These are phyloP conservation scores for Clathrus columnatus DNA, from an alignment of 768 basidiomycete genomes.

Conservation along the genomic window DNA sequence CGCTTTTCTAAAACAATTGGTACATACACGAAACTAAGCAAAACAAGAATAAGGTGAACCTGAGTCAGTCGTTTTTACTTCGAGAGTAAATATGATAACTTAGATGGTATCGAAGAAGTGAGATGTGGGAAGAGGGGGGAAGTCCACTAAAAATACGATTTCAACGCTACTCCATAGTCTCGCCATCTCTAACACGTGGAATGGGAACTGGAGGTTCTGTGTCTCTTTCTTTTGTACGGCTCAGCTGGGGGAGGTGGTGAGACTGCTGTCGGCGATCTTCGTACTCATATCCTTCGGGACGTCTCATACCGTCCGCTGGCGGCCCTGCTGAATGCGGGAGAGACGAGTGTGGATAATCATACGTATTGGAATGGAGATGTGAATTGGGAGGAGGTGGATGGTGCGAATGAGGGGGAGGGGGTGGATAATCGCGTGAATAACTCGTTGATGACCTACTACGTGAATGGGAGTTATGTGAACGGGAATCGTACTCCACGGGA, in stretches of 20 bases:
- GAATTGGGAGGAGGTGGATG: not conserved
- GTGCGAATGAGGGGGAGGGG: not conserved
- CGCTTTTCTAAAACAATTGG: no score
- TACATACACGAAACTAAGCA: no score
- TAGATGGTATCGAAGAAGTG: not conserved
- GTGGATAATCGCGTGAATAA: not conserved
- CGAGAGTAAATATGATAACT: not conserved
- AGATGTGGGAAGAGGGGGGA: not conserved
- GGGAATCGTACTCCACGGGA: not conserved
- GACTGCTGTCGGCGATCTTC: not conserved
- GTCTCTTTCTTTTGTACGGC: not conserved
- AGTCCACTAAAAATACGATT: no score
- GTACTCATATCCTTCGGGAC: not conserved
- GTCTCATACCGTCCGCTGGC: not conserved
- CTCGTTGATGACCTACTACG: not conserved
- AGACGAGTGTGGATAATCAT: not conserved
- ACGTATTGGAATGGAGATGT: not conserved
- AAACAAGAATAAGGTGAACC: no score
- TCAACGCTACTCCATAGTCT: conserved; percentile 11
- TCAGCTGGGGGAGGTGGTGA: not conserved
- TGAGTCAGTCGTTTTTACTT: not conserved
- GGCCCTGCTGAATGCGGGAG: no score
- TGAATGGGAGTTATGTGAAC: not conserved
- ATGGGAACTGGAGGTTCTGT: not conserved
- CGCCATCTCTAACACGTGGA: conserved; percentile 2